phyloP scores from a whole-genome alignment of 768 basidiomycete genomes.

The Serendipita vermifera region DNA sequence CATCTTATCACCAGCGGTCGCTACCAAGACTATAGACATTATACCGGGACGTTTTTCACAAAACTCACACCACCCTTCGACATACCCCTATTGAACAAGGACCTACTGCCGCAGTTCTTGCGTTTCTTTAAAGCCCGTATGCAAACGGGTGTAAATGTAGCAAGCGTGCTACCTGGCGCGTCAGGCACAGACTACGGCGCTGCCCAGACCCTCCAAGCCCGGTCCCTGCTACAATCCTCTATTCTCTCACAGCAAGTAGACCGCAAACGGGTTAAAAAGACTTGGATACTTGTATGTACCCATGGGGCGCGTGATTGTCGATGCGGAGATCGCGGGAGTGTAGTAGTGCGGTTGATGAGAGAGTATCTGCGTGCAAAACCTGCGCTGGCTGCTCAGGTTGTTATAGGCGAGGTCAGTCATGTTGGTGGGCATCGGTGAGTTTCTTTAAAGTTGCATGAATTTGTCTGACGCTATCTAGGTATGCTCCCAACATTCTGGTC shows the following conservation, averaged over 20 bases:
- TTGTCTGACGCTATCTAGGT: background rate
- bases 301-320: constrained; percentile 3
- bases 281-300: constrained; percentile 3
- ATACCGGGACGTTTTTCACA: background rate
- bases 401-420: background rate
- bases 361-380: too few species aligned
- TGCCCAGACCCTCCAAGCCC: too few species aligned
- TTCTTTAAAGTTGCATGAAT: background rate
- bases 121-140: background rate
- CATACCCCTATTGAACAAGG: background rate
- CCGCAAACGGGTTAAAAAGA: background rate
- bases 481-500: background rate
- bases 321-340: background rate
- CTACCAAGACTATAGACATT: too few species aligned
- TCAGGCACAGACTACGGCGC: background rate
- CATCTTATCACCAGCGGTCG: too few species aligned
- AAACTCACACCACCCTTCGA: background rate
- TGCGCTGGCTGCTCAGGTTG: too few species aligned
- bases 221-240: too few species aligned
- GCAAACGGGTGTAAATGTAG: background rate
- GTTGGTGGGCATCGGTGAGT: constrained; percentile 6
- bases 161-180: background rate
- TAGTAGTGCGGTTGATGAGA: too few species aligned
- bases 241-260: too few species aligned
- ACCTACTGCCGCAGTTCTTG: background rate